phyloP scores from a whole-genome alignment of 176 grass and related monocot genomes.

The Cenchrus fungigraminus region DNA sequence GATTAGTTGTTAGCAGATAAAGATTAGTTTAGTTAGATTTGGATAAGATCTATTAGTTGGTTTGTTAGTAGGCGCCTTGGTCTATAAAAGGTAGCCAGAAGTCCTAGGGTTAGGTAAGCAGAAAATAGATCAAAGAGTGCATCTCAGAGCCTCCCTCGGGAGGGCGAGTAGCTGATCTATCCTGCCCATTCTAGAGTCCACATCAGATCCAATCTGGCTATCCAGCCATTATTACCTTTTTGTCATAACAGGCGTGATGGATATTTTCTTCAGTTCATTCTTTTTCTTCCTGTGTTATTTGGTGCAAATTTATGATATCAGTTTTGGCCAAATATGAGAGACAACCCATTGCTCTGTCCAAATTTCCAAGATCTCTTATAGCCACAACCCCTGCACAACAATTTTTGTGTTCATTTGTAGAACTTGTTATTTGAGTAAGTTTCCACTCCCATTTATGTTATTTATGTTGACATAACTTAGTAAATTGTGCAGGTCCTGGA shows the following conservation, averaged over 20 bases:
- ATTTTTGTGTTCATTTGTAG: conserved; percentile 26
- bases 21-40: no score
- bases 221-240: background rate
- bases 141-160: no score
- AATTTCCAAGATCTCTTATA: background rate
- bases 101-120: no score
- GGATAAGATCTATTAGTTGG: no score
- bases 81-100: no score
- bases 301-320: background rate
- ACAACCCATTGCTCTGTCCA: background rate
- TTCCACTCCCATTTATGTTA: conserved; percentile 5
- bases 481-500: conserved; percentile 57
- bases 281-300: background rate
- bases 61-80: no score
- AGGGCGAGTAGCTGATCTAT: no score
- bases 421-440: conserved; percentile 14
- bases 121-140: no score
- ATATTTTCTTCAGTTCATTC: background rate
- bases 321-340: background rate
- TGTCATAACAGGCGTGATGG: background rate
- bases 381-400: background rate
- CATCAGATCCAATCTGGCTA: background rate
- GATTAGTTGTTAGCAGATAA: no score
- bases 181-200: no score
- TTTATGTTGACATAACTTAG: background rate